A percentile compares a stretch with the other conserved stretches of the same genome.
These are phyloP conservation scores for Dryas alaskensis DNA, from an alignment of 306 rosid genomes.

Conservation along the genomic window DNA sequence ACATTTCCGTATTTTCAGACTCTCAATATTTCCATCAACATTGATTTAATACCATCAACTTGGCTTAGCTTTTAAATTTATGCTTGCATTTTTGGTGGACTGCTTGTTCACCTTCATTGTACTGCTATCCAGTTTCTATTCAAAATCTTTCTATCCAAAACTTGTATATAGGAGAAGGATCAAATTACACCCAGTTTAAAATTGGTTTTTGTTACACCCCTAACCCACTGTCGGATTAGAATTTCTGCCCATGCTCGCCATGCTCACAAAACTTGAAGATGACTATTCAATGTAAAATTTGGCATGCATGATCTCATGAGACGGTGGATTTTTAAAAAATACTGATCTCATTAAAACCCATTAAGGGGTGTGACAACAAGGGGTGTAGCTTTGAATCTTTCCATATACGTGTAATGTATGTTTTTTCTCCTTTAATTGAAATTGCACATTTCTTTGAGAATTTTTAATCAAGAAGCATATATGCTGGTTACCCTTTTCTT, in stretches of 20 bases:
- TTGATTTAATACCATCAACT: not conserved
- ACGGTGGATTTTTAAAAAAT: too few species aligned
- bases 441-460: not conserved
- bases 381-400: not conserved
- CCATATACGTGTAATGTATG: not conserved
- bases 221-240: not conserved
- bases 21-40: not conserved
- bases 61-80: not conserved
- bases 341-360: not conserved
- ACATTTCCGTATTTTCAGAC: not conserved
- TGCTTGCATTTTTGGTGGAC: not conserved
- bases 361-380: not conserved
- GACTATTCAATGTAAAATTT: not conserved
- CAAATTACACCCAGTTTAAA: not conserved
- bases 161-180: not conserved
- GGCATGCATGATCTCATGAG: not conserved
- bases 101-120: slow-evolving; percentile 7
- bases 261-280: not conserved
- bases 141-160: not conserved
- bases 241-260: not conserved
- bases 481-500: not conserved
- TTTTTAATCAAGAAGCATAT: not conserved
- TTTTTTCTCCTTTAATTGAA: not conserved
- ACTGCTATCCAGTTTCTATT: not conserved
- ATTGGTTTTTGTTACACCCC: not conserved